phyloP scores from a whole-genome alignment of 495 filamentous ascomycete species.

The Niebla homalea region DNA sequence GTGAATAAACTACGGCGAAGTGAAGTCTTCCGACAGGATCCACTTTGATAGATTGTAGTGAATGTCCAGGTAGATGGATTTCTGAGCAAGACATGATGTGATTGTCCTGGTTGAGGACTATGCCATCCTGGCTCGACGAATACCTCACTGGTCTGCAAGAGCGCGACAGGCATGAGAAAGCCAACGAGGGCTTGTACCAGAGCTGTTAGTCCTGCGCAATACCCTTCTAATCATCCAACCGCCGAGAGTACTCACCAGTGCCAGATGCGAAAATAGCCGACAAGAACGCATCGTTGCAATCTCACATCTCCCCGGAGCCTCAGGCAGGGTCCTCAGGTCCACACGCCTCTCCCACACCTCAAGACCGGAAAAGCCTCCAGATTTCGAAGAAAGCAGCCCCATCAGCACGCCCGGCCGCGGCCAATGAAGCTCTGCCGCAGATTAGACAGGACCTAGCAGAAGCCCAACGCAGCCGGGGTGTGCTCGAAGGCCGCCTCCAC shows the following conservation, averaged over 20 bases:
- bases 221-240: background rate
- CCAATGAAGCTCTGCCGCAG: constrained; percentile 22
- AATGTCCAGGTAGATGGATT: no score
- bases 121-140: constrained; percentile 46
- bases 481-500: constrained; percentile 48
- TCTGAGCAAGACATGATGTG: no score
- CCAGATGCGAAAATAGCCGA: constrained; percentile 59
- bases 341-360: constrained; percentile 9
- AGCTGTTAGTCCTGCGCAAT: constrained; percentile 36
- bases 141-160: constrained; percentile 40
- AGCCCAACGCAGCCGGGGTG: constrained; percentile 57
- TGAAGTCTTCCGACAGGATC: no score
- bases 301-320: constrained; percentile 3
- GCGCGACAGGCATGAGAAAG: constrained; percentile 45
- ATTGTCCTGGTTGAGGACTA: constrained; percentile 7
- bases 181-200: constrained; percentile 39
- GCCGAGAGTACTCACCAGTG: constrained; percentile 2
- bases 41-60: no score
- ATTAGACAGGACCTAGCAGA: constrained; percentile 52
- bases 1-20: no score
- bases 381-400: background rate
- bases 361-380: constrained; percentile 5
- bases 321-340: constrained; percentile 26
- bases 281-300: constrained; percentile 44
- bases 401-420: background rate